Evolutionary conservation across 192 early-diverging fungal species (phyloP).

Genomic region (Coemansia sp.): DNA sequence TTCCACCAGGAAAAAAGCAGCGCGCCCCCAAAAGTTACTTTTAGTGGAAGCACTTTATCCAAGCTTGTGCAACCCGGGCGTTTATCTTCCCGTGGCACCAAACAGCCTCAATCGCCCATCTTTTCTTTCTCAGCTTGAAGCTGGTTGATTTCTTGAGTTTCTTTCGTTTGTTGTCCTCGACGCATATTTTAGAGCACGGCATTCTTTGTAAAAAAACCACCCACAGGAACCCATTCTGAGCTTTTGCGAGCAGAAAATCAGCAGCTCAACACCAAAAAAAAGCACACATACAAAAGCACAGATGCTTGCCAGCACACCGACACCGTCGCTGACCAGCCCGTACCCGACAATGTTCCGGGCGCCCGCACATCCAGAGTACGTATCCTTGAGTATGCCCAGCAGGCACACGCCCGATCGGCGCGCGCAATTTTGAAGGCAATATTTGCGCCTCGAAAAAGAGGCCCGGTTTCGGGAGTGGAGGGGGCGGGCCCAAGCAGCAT

Average conservation of each 20-base stretch:
- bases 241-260: neutral
- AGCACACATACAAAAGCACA: conserved; percentile 2
- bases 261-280: neutral
- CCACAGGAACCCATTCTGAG: neutral
- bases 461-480: too few species aligned
- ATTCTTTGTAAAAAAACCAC: conserved; percentile 1
- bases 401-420: neutral
- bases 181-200: too few species aligned
- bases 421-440: too few species aligned
- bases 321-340: conserved; percentile 5
- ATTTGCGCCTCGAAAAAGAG: too few species aligned
- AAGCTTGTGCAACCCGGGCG: neutral
- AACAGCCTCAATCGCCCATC: too few species aligned
- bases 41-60: neutral
- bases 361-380: conserved; percentile 23
- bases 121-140: too few species aligned
- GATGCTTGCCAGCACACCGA: conserved; percentile 10
- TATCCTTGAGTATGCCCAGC: neutral
- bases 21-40: neutral
- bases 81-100: too few species aligned
- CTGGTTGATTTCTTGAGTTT: too few species aligned
- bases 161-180: too few species aligned
- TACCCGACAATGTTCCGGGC: conserved; percentile 10
- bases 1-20: too few species aligned
- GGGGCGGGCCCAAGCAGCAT: too few species aligned